Conservation (phyloP, 768 basidiomycete genomes). For the Russula sp. region DNA sequence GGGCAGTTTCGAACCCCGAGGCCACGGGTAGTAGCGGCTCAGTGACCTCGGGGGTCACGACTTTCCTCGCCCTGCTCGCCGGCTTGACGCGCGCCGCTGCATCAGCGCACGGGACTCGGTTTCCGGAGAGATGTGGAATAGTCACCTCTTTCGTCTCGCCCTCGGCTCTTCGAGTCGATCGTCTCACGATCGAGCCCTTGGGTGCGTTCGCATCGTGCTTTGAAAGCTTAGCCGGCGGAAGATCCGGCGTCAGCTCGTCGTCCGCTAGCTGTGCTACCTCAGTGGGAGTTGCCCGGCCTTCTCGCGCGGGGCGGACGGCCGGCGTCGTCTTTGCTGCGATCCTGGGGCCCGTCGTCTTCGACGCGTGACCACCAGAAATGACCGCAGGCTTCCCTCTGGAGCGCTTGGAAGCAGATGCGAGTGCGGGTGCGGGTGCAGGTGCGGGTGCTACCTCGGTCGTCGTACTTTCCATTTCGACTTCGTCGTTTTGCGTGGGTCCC, state of each 20-base stretch:
- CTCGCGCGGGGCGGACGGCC: not conserved
- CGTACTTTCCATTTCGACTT: conserved; percentile 8
- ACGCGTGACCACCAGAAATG: not conserved
- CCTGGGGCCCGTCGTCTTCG: not conserved
- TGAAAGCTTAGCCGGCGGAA: not conserved
- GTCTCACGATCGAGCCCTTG: conserved; percentile 17
- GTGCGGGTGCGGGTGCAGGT: not conserved
- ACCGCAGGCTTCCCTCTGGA: conserved; percentile 10
- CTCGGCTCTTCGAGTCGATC: conserved; percentile 25
- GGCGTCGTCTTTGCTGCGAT: not conserved
- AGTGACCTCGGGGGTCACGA: conserved; percentile 1
- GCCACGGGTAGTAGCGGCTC: conserved; percentile 8
- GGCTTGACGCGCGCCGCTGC: not conserved
- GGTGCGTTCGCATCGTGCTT: not conserved
- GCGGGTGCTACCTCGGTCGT: not conserved
- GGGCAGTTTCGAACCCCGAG: conserved; percentile 6
- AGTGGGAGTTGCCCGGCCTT: conserved; percentile 5
- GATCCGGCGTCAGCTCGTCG: conserved; percentile 15
- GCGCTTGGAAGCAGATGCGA: conserved; percentile 1
- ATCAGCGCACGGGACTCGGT: not conserved
- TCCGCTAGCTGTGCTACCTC: conserved; percentile 20
- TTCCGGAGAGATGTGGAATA: not conserved
- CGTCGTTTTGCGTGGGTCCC: conserved; percentile 8
- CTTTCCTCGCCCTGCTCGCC: conserved; percentile 9
- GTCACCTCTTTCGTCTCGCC: conserved; percentile 24